These are phyloP conservation scores for Rhododendron williamsianum DNA, from an alignment of 148 eudicot genomes.

Conservation along the genomic window DNA sequence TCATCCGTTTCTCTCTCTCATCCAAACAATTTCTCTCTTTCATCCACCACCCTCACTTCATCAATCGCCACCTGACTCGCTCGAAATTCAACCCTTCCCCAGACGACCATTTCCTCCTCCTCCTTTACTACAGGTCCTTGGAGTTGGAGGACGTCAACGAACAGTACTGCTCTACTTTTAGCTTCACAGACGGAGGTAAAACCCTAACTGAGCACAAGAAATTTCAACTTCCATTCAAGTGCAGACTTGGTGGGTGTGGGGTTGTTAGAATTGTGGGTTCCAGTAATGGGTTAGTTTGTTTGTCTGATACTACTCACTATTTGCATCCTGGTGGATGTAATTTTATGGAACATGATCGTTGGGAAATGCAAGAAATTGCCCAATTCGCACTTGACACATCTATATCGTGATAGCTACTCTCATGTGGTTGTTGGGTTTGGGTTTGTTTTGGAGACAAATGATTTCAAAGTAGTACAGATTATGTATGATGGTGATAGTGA, in stretches of 20 bases:
- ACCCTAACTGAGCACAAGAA: constrained; percentile 2
- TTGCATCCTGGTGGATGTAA: constrained; percentile 9
- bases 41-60: constrained; percentile 10
- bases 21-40: constrained; percentile 7
- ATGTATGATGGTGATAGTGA: constrained; percentile 3
- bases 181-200: not conserved
- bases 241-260: constrained; percentile 5
- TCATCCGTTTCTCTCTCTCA: constrained; percentile 5
- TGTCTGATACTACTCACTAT: constrained; percentile 17
- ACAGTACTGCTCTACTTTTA: not conserved
- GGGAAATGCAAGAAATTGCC: constrained; percentile 17
- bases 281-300: constrained; percentile 20
- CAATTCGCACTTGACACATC: not conserved
- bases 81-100: constrained; percentile 9
- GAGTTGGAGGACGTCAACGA: constrained; percentile 7
- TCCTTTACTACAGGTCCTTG: constrained; percentile 19
- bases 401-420: constrained; percentile 1
- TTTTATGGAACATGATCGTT: constrained; percentile 27
- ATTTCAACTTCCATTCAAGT: constrained; percentile 20
- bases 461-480: constrained; percentile 22
- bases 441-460: constrained; percentile 16
- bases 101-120: constrained; percentile 9
- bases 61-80: constrained; percentile 9
- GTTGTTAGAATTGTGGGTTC: constrained; percentile 29
- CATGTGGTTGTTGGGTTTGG: constrained; percentile 27